phyloP scores from a whole-genome alignment of 805 yeast genomes.

The Lipomyces japonicus region DNA sequence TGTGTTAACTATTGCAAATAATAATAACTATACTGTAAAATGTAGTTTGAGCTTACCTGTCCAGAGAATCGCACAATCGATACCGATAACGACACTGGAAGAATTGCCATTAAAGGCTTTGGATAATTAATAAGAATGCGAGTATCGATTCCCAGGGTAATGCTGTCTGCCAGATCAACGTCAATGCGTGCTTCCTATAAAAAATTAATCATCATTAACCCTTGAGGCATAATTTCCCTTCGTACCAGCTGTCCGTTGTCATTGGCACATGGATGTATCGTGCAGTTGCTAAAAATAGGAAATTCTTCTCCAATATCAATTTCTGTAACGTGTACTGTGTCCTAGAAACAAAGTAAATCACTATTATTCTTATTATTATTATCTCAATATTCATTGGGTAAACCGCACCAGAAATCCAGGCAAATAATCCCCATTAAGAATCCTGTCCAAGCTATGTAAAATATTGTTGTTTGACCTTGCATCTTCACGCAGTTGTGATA shows the following conservation, averaged over 20 bases:
- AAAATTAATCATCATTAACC: too few relatives aligned
- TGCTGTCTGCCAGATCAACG: conserved; percentile 81
- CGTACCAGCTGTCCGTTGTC: conserved; percentile 43
- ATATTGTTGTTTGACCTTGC: conserved; percentile 82
- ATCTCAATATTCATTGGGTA: background rate
- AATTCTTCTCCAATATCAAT: conserved; percentile 91
- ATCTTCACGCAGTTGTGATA: conserved; percentile 82
- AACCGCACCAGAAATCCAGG: conserved; percentile 61
- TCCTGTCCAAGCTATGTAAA: conserved; percentile 68
- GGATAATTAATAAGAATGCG: conserved; percentile 76
- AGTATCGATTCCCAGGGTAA: conserved; percentile 83
- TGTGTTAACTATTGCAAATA: background rate
- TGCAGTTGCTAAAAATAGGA: conserved; percentile 91
- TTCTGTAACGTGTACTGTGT: conserved; percentile 72
- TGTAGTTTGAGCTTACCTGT: conserved; percentile 41
- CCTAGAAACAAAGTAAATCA: conserved; percentile 35
- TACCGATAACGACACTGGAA: conserved; percentile 81
- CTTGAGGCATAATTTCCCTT: background rate
- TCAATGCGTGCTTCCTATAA: conserved; percentile 75
- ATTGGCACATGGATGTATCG: conserved; percentile 61
- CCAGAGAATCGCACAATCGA: conserved; percentile 90
- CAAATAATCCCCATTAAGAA: conserved; percentile 55
- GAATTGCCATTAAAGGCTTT: conserved; percentile 72
- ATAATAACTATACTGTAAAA: background rate
- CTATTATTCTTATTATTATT: background rate